A percentile compares a stretch with the other conserved stretches of the same genome.
phyloP scores from a whole-genome alignment of 176 grass and related monocot genomes.

The Pontederia paniculata region DNA sequence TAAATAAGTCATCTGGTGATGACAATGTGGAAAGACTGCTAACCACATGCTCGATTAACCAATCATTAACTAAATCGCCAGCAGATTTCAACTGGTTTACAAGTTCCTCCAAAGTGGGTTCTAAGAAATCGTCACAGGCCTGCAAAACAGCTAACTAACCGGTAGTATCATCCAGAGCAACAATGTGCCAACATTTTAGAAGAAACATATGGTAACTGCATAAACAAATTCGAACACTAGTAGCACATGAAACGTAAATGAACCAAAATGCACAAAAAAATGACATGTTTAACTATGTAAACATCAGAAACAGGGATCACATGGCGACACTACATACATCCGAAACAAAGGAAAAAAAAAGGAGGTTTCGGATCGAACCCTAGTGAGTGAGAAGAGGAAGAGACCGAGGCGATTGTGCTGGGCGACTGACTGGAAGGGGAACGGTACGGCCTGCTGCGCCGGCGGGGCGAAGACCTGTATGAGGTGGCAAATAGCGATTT shows the following conservation, averaged over 20 bases:
- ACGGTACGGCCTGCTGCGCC: slow-evolving; percentile 30
- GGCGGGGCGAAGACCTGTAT: slow-evolving; percentile 71
- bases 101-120: slow-evolving; percentile 64
- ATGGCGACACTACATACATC: not conserved
- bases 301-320: not conserved
- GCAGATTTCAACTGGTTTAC: slow-evolving; percentile 55
- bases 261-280: too few relatives aligned
- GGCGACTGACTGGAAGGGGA: slow-evolving; percentile 51
- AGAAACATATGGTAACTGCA: not conserved
- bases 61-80: slow-evolving; percentile 32
- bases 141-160: slow-evolving; percentile 18
- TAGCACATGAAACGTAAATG: too few relatives aligned
- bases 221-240: too few relatives aligned
- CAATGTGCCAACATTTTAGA: not conserved
- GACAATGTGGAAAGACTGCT: slow-evolving; percentile 30
- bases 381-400: not conserved
- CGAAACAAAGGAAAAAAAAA: not conserved
- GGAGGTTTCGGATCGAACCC: not conserved
- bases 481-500: slow-evolving; percentile 73
- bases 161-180: not conserved
- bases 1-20: slow-evolving; percentile 79
- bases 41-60: slow-evolving; percentile 54
- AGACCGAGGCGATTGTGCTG: not conserved
- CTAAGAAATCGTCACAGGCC: slow-evolving; percentile 76
- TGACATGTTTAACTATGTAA: too few relatives aligned